phyloP scores from a whole-genome alignment of 805 yeast genomes.

The Suhomyces pyralidae region DNA sequence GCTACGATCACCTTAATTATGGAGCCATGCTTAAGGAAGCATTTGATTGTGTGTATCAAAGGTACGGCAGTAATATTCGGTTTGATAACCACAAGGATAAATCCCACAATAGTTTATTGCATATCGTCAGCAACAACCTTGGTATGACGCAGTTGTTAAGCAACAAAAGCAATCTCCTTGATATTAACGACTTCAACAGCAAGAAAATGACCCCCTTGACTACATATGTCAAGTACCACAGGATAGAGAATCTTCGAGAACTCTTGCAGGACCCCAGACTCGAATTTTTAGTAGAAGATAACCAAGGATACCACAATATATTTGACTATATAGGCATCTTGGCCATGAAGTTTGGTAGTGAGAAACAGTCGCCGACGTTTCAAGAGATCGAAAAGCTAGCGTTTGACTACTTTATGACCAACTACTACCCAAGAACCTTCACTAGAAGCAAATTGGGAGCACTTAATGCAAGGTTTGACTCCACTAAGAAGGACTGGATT shows the following conservation, averaged over 20 bases:
- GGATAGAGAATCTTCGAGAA: constrained; percentile 54
- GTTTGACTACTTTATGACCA: constrained; percentile 17
- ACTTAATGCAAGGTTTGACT: constrained; percentile 35
- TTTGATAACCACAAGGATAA: constrained; percentile 66
- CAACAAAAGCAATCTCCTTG: constrained; percentile 25
- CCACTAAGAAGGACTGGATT: constrained; percentile 30
- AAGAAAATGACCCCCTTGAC: constrained; percentile 67
- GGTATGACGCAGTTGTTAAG: constrained; percentile 23
- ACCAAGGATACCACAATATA: constrained; percentile 30
- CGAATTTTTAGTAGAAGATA: constrained; percentile 32
- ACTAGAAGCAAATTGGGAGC: constrained; percentile 17
- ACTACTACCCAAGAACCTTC: constrained; percentile 17
- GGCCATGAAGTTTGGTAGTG: constrained; percentile 21
- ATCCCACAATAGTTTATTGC: constrained; percentile 74
- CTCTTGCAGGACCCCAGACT: constrained; percentile 51
- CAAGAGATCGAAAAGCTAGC: constrained; percentile 22
- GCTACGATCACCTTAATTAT: constrained; percentile 76
- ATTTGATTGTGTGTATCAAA: constrained; percentile 38
- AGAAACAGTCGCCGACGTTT: constrained; percentile 16
- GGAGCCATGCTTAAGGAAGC: constrained; percentile 44
- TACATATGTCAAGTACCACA: constrained; percentile 65
- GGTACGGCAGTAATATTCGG: constrained; percentile 41
- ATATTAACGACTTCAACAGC: constrained; percentile 58
- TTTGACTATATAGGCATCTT: constrained; percentile 38
- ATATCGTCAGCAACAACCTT: constrained; percentile 57